Evolutionary conservation across 23 red algal genomes (phyloP).

Genomic region (Agarophyton chilense): DNA sequence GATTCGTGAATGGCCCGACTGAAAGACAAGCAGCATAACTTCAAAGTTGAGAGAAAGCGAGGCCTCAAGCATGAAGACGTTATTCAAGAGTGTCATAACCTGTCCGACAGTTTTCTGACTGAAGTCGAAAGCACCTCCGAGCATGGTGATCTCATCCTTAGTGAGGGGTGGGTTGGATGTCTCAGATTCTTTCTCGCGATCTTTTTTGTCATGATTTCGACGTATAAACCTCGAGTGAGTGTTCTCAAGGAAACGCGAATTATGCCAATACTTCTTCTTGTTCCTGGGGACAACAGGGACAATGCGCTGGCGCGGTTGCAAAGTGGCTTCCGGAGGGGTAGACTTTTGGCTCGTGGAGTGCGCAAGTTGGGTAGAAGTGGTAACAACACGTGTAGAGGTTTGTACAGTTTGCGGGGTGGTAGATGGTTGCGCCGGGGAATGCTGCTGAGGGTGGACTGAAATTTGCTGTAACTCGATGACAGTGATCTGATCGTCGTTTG

Average conservation of each 20-base stretch:
- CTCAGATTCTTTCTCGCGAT: slow-evolving; percentile 22
- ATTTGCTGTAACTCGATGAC: slow-evolving; percentile 62
- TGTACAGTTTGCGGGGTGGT: background rate
- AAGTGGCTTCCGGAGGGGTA: background rate
- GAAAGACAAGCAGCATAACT: slow-evolving; percentile 91
- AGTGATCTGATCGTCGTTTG: background rate
- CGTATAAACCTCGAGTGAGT: background rate
- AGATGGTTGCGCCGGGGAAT: background rate
- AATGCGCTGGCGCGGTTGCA: background rate
- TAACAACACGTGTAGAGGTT: background rate
- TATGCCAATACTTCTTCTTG: background rate
- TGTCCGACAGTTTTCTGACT: slow-evolving; percentile 84
- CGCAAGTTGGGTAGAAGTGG: background rate
- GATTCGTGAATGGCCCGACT: slow-evolving; percentile 90
- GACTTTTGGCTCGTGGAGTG: background rate
- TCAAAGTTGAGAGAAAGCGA: slow-evolving; percentile 85
- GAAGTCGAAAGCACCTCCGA: slow-evolving; percentile 93
- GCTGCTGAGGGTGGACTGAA: background rate
- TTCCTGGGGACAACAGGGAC: background rate
- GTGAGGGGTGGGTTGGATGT: slow-evolving; percentile 56
- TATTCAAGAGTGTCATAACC: slow-evolving; percentile 91
- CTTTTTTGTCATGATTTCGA: slow-evolving; percentile 28
- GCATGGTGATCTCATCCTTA: slow-evolving; percentile 83
- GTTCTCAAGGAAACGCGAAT: background rate
- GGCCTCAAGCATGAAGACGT: slow-evolving; percentile 96